phyloP scores from a whole-genome alignment of 202 grass and related monocot genomes.

The Elaeis oleifera region DNA sequence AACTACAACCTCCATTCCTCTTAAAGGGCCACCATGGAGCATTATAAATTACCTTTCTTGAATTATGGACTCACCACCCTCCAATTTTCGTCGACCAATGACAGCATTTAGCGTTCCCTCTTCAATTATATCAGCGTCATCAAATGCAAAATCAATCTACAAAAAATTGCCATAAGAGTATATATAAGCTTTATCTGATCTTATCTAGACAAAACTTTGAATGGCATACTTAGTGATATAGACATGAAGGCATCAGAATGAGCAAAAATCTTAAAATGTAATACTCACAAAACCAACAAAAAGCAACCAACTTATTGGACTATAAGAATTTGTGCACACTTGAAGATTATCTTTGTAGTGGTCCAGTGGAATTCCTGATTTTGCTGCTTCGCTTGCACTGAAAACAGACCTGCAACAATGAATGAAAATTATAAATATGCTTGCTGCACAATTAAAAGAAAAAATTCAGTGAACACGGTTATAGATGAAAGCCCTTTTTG shows the following conservation, averaged over 20 bases:
- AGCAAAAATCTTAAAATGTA: constrained; percentile 1
- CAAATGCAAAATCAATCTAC: constrained; percentile 91
- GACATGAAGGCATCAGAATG: constrained; percentile 2
- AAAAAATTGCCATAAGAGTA: constrained; percentile 27
- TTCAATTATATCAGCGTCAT: constrained; percentile 68
- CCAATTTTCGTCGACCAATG: constrained; percentile 58
- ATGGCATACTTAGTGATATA: background rate
- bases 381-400: constrained; percentile 69
- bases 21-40: too few species aligned
- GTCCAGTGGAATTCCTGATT: constrained; percentile 44
- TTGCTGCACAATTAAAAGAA: too few species aligned
- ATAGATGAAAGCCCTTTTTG: too few species aligned
- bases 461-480: too few species aligned
- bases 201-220: background rate
- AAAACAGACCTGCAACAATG: constrained; percentile 59
- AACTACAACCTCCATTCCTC: too few species aligned
- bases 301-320: constrained; percentile 14
- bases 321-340: constrained; percentile 24
- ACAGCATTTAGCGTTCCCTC: constrained; percentile 54
- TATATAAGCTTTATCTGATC: constrained; percentile 24
- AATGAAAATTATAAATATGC: constrained; percentile 20
- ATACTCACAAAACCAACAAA: constrained; percentile 24
- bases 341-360: constrained; percentile 42
- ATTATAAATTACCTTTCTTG: constrained; percentile 46
- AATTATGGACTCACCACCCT: constrained; percentile 57